Conservation (phyloP, 2,329 filamentous ascomycete species). For the Penicillium janthinellum region DNA sequence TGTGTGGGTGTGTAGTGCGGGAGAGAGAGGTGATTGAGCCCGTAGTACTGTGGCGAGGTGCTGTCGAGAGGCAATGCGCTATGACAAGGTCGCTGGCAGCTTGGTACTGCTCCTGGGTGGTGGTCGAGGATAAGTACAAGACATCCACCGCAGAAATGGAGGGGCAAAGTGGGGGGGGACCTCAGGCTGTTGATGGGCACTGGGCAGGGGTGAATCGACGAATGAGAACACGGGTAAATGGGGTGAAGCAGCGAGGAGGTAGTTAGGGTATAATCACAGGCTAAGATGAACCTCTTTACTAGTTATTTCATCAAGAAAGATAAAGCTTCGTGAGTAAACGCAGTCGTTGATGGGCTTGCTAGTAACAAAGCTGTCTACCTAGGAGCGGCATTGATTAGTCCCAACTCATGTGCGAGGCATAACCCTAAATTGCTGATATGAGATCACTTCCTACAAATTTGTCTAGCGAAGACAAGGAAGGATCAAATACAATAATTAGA, state of each 20-base stretch:
- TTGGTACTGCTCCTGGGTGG: constrained; percentile 6
- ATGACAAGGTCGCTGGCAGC: not conserved
- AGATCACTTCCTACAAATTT: too few relatives aligned
- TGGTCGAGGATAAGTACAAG: not conserved
- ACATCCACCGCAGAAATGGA: constrained; percentile 15
- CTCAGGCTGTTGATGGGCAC: not conserved
- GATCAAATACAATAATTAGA: too few relatives aligned
- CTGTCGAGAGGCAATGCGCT: not conserved
- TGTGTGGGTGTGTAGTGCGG: not conserved
- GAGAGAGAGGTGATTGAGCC: not conserved
- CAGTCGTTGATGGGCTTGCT: too few relatives aligned
- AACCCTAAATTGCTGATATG: too few relatives aligned
- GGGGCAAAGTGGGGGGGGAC: constrained; percentile 21
- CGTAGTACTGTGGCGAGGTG: not conserved
- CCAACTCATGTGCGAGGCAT: too few relatives aligned
- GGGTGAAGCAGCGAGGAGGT: not conserved
- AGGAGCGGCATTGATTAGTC: too few relatives aligned
- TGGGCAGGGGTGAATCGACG: not conserved
- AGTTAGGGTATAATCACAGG: not conserved
- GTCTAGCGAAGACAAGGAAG: too few relatives aligned
- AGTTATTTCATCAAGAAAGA: too few relatives aligned
- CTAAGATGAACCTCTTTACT: not conserved
- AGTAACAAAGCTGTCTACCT: too few relatives aligned
- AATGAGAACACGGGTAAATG: not conserved
- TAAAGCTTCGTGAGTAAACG: too few relatives aligned